phyloP scores from a whole-genome alignment of 805 yeast genomes.

The Starmera pachycereana region DNA sequence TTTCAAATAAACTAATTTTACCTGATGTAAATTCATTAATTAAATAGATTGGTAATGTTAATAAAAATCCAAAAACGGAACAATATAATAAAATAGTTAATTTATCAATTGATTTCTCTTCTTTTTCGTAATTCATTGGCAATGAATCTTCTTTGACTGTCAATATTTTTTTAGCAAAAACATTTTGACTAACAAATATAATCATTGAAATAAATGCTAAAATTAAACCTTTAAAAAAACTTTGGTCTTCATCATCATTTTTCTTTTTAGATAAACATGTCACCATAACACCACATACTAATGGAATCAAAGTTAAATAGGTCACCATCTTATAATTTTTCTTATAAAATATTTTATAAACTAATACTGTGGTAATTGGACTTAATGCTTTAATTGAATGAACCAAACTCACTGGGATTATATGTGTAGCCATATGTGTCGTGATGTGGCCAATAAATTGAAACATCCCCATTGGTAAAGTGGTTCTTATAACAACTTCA shows the following conservation, averaged over 20 bases:
- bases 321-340: conserved; percentile 52
- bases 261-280: conserved; percentile 44
- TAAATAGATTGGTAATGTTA: conserved; percentile 61
- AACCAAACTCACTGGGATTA: conserved; percentile 90
- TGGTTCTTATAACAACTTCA: conserved; percentile 41
- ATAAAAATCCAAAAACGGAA: conserved; percentile 53
- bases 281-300: conserved; percentile 77
- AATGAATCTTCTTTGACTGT: conserved; percentile 33
- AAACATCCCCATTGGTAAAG: conserved; percentile 90
- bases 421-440: conserved; percentile 83
- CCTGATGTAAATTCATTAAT: conserved; percentile 36
- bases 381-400: conserved; percentile 90
- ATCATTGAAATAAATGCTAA: conserved; percentile 33
- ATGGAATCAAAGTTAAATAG: conserved; percentile 69
- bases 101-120: conserved; percentile 47
- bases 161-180: conserved; percentile 65
- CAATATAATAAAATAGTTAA: conserved; percentile 64
- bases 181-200: conserved; percentile 70
- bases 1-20: conserved; percentile 19
- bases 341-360: conserved; percentile 55
- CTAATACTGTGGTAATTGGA: conserved; percentile 79
- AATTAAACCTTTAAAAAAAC: conserved; percentile 22
- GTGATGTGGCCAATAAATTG: conserved; percentile 90
- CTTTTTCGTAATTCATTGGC: conserved; percentile 15
- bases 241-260: conserved; percentile 5